These are phyloP conservation scores for Vitis hybrid DNA, from an alignment of 177 flowering plant genomes.

Conservation along the genomic window DNA sequence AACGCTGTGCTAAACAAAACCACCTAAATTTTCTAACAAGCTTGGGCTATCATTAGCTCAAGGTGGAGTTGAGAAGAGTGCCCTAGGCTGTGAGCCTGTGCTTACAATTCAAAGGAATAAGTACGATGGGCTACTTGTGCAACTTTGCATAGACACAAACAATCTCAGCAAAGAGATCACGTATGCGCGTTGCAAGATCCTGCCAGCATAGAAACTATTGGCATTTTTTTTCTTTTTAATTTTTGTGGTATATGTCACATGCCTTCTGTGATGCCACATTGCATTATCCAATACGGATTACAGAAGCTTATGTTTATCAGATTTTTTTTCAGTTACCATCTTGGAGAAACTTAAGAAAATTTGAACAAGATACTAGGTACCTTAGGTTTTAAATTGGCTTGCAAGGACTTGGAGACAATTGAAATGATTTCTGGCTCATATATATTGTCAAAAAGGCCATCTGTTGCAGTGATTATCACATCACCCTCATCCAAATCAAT, in stretches of 20 bases:
- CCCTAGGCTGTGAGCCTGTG: too few relatives aligned
- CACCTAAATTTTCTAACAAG: too few relatives aligned
- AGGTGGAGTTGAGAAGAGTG: too few relatives aligned
- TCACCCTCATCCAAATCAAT: conserved; percentile 74
- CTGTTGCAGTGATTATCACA: conserved; percentile 65
- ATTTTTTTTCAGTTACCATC: not conserved
- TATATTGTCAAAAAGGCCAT: conserved; percentile 89
- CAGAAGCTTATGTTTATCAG: not conserved
- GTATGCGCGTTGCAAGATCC: too few relatives aligned
- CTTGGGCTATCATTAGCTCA: too few relatives aligned
- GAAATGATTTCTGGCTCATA: conserved; percentile 69
- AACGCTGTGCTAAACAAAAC: not conserved
- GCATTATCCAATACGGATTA: not conserved
- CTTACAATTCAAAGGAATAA: too few relatives aligned
- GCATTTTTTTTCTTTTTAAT: too few relatives aligned
- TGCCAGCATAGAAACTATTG: too few relatives aligned
- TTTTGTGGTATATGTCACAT: not conserved
- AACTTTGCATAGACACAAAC: not conserved
- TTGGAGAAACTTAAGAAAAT: not conserved
- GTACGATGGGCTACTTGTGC: not conserved
- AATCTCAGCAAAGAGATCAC: not conserved
- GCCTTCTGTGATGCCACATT: not conserved
- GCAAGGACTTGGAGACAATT: conserved; percentile 47
- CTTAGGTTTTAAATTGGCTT: conserved; percentile 44
- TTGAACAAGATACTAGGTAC: conserved; percentile 24